Base-by-base conservation (phyloP, 2,329 filamentous ascomycete species). In the Onygenales sp. region DNA sequence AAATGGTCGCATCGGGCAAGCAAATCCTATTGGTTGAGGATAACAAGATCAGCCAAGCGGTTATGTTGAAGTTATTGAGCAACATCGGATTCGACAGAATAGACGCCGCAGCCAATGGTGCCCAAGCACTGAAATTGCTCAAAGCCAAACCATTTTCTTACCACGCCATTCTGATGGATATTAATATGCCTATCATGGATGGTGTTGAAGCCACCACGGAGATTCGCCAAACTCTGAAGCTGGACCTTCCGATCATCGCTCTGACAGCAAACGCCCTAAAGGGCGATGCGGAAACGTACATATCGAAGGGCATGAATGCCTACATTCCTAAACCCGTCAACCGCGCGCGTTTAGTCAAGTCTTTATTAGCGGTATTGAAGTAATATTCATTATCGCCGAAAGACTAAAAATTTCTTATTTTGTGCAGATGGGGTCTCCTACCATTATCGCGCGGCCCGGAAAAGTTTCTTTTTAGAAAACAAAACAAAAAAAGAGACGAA, bases 201-300 rank as follows among this genome's bases (percentile, higher is more conserved):
- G 75, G 75, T 2, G 63, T 77, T 52, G 64, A 67, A 38, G 73
- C 75, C 7, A 76, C 74, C 1, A 62, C 64, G 11, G 63, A 64
- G 7, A 77, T 77, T 49, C 72, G 75, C 7, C 56, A 61, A 7
- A 44, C 38, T 13, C 61, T 69, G 57, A 65, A 65, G 7, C 45
- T 68, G 9, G 63, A 71, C 27, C 59, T 75, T 2, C 78, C 78
- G 0, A 78, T 81, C 41, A 72, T 81, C 17, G 78, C 78, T 11
- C 74, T 81, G 68, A 80, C 78, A 0, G 78, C 78, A 0, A 78
- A 80, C 55, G 79, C 79, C 0, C 66, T 82, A 14, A 77, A 78
- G 49, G 79, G 76, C 0, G 78, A 82, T 55, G 73, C 70, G 3
- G 79, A 81, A 45, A 69, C 67, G 8, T 82, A 79, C 56, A 66